Evolutionary conservation across 148 eudicot genomes (phyloP).

Genomic region (Camellia sinensis): DNA sequence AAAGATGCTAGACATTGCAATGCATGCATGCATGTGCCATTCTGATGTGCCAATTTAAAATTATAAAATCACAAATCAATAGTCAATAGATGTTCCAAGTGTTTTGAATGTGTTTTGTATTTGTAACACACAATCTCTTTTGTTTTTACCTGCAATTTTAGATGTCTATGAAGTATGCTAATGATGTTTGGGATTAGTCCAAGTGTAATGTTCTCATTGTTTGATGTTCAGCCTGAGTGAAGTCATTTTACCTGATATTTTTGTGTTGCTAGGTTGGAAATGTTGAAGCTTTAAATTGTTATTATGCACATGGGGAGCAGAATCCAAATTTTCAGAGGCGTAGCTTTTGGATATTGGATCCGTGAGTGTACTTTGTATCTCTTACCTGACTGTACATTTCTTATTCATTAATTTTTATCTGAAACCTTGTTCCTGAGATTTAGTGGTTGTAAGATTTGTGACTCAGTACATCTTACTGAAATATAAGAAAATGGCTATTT

Average conservation of each 20-base stretch:
- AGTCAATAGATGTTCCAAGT: neutral
- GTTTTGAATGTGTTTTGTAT: neutral
- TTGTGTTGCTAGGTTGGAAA: constrained; percentile 70
- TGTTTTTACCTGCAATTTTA: neutral
- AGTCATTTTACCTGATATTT: constrained; percentile 11
- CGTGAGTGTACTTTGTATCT: constrained; percentile 55
- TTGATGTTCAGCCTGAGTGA: constrained; percentile 4
- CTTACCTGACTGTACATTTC: neutral
- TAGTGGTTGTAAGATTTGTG: neutral
- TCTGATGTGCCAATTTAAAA: neutral
- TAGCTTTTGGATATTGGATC: constrained; percentile 92
- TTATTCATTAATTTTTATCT: neutral
- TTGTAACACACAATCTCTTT: neutral
- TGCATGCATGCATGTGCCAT: neutral
- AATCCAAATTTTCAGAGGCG: constrained; percentile 84
- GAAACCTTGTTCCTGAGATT: neutral
- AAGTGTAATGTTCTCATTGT: constrained; percentile 4
- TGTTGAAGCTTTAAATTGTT: constrained; percentile 86
- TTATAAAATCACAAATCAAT: neutral
- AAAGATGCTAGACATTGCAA: neutral
- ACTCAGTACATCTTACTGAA: neutral
- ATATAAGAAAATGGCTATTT: neutral
- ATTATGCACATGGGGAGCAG: constrained; percentile 85
- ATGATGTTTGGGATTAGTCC: neutral
- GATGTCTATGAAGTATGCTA: neutral